phyloP scores from a whole-genome alignment of 2,329 filamentous ascomycete species.

The Ophiosphaerella korrae region DNA sequence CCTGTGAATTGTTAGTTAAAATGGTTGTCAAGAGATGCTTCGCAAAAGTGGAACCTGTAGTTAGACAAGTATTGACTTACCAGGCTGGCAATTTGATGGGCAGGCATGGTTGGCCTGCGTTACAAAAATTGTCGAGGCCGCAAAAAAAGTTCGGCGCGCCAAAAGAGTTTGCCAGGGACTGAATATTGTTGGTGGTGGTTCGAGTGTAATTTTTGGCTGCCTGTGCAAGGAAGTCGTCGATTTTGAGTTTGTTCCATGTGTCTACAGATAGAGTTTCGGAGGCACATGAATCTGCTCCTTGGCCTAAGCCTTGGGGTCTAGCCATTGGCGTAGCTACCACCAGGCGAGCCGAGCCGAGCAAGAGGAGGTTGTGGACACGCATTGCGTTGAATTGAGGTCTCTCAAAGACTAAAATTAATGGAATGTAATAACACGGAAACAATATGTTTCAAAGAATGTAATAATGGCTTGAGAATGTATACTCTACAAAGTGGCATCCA shows the following conservation, averaged over 20 bases:
- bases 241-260: slow-evolving; percentile 8
- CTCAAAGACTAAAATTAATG: too few relatives aligned
- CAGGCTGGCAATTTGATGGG: slow-evolving; percentile 5
- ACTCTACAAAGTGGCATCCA: too few relatives aligned
- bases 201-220: slow-evolving; percentile 6
- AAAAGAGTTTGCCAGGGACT: slow-evolving; percentile 8
- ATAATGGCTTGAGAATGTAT: too few relatives aligned
- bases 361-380: not conserved
- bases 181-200: slow-evolving; percentile 10
- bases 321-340: not conserved
- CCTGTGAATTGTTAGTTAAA: slow-evolving; percentile 1
- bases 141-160: slow-evolving; percentile 14
- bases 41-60: not conserved
- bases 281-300: slow-evolving; percentile 2
- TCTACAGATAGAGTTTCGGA: not conserved
- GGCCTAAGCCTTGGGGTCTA: not conserved
- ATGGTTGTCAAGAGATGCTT: not conserved
- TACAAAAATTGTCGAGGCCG: slow-evolving; percentile 11
- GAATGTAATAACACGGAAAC: too few relatives aligned
- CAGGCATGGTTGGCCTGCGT: slow-evolving; percentile 11
- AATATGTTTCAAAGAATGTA: too few relatives aligned
- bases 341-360: not conserved
- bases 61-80: not conserved
- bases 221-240: slow-evolving; percentile 7
- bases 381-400: not conserved